Percentiles rank a stretch among this genome's conserved stretches.
Evolutionary conservation across 2,329 filamentous ascomycete species (phyloP).

Genomic region (Aspergillus fumigatiaffinis): DNA sequence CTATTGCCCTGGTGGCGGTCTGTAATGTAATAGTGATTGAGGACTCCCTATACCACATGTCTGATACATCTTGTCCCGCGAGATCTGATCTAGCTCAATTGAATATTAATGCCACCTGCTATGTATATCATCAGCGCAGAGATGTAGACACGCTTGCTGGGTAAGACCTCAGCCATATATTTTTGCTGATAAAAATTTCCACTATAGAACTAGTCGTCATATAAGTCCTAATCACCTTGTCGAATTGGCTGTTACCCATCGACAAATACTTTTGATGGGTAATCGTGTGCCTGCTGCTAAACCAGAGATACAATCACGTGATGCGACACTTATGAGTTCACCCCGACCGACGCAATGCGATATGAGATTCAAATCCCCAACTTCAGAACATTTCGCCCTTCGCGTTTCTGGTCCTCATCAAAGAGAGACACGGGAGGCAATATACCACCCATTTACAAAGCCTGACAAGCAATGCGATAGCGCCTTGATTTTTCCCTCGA

Average conservation of each 20-base stretch:
- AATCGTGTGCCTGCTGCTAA: background rate
- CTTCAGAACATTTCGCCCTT: background rate
- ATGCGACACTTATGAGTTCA: background rate
- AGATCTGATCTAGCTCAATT: background rate
- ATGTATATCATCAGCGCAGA: background rate
- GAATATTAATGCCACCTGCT: background rate
- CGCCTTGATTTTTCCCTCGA: background rate
- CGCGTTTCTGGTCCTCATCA: background rate
- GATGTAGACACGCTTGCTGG: background rate
- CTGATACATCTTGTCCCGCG: background rate
- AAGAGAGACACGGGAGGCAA: background rate
- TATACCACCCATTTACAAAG: background rate
- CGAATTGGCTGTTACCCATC: background rate
- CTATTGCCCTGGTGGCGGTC: slow-evolving; percentile 11
- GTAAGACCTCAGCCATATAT: background rate
- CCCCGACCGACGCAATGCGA: background rate
- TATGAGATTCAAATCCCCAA: background rate
- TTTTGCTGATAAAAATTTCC: background rate
- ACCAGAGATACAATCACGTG: background rate
- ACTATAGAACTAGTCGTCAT: no score
- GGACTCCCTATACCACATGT: background rate
- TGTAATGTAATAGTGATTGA: slow-evolving; percentile 14
- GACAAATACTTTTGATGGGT: background rate
- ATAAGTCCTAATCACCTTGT: background rate
- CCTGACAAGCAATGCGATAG: slow-evolving; percentile 11